These are phyloP conservation scores for Pholiota conissans DNA, from an alignment of 768 basidiomycete genomes.

Conservation along the genomic window DNA sequence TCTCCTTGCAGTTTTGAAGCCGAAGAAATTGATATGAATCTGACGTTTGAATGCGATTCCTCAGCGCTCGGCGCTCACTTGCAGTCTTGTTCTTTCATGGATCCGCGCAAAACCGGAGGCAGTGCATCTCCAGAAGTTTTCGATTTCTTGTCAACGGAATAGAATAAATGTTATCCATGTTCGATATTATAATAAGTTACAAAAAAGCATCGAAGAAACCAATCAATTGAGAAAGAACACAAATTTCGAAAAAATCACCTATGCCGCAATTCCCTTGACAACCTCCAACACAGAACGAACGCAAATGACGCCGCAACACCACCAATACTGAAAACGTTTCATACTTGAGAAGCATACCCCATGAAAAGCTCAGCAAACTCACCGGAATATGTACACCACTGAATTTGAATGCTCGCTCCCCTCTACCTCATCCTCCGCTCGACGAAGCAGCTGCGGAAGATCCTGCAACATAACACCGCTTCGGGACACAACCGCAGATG, in stretches of 20 bases:
- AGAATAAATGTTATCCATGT: background rate
- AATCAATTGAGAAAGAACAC: background rate
- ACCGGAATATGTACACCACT: slow-evolving; percentile 83
- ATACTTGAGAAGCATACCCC: background rate
- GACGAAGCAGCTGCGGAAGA: background rate
- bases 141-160: too few relatives aligned
- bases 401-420: slow-evolving; percentile 51
- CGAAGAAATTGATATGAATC: too few relatives aligned
- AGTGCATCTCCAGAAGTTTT: too few relatives aligned
- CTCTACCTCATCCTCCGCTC: slow-evolving; percentile 19
- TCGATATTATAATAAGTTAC: background rate
- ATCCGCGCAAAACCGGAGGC: too few relatives aligned
- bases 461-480: slow-evolving; percentile 1
- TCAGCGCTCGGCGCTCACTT: too few relatives aligned
- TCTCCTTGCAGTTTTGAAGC: too few relatives aligned
- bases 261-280: slow-evolving; percentile 27
- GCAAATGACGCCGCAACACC: slow-evolving; percentile 29
- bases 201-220: background rate
- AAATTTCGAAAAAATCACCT: slow-evolving; percentile 7
- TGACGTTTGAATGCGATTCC: too few relatives aligned
- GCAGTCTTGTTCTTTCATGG: too few relatives aligned
- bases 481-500: slow-evolving; percentile 12
- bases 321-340: slow-evolving; percentile 17
- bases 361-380: slow-evolving; percentile 31
- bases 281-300: slow-evolving; percentile 29